Evolutionary conservation across 2,329 filamentous ascomycete species (phyloP).

Genomic region (Rhinocladiella mackenziei): DNA sequence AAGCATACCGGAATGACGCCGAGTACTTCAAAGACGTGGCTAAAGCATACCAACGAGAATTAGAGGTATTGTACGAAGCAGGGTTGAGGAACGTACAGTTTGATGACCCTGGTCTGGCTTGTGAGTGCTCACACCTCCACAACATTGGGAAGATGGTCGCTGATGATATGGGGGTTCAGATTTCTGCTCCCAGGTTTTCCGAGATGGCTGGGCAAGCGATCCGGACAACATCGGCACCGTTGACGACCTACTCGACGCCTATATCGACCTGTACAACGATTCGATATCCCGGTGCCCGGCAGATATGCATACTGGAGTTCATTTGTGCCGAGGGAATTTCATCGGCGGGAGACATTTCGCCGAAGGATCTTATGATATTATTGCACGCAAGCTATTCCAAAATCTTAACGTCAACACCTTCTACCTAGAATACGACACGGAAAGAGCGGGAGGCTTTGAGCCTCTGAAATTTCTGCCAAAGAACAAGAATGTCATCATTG

Average conservation of each 20-base stretch:
- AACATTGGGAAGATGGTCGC: not conserved
- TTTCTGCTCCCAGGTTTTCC: conserved; percentile 64
- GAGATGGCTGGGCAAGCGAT: conserved; percentile 63
- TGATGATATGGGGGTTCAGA: conserved; percentile 42
- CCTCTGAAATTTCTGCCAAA: conserved; percentile 55
- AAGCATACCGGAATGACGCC: conserved; percentile 54
- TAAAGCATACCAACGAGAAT: conserved; percentile 61
- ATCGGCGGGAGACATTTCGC: conserved; percentile 58
- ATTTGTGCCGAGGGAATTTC: conserved; percentile 63
- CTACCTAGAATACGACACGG: conserved; percentile 62
- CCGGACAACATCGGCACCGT: conserved; percentile 60
- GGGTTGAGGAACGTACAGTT: conserved; percentile 58
- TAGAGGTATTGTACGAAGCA: conserved; percentile 55
- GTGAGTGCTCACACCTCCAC: conserved; percentile 39
- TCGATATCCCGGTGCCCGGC: conserved; percentile 55
- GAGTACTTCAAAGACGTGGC: conserved; percentile 65
- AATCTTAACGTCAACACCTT: conserved; percentile 58
- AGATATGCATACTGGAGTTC: conserved; percentile 68
- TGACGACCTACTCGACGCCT: conserved; percentile 64
- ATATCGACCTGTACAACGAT: conserved; percentile 69
- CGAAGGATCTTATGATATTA: conserved; percentile 60
- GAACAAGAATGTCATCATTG: conserved; percentile 57
- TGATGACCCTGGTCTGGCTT: conserved; percentile 58
- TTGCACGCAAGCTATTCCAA: conserved; percentile 59
- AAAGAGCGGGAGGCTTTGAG: conserved; percentile 58